phyloP scores from a whole-genome alignment of 129 eudicot genomes.

The Lactuca saligna region DNA sequence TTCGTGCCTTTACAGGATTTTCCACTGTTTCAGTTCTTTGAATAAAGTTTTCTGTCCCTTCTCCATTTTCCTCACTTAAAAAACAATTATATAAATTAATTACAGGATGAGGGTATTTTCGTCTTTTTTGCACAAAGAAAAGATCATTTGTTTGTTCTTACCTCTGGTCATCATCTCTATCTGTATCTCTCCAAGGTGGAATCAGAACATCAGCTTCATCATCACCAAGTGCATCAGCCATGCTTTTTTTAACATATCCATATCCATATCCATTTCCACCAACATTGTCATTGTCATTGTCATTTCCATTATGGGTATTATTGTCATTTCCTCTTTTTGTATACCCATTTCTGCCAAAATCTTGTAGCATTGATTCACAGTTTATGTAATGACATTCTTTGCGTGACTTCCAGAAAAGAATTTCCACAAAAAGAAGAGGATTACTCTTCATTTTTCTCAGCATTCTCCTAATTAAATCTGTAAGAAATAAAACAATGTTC shows the following conservation, averaged over 20 bases:
- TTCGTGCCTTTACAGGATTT: conserved; percentile 34
- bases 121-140: too few species aligned
- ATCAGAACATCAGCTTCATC: conserved; percentile 80
- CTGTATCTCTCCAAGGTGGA: conserved; percentile 36
- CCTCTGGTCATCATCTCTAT: conserved; percentile 45
- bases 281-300: conserved; percentile 36
- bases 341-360: conserved; percentile 51
- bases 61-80: conserved; percentile 51
- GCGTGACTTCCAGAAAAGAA: conserved; percentile 83
- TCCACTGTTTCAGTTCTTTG: conserved; percentile 26
- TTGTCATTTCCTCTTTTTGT: conserved; percentile 42
- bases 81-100: conserved; percentile 20
- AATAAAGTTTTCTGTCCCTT: conserved; percentile 39
- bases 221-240: conserved; percentile 97
- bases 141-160: conserved; percentile 24
- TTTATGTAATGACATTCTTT: conserved; percentile 81
- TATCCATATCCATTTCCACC: conserved; percentile 50
- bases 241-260: conserved; percentile 65
- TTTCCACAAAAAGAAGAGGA: conserved; percentile 92
- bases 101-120: conserved; percentile 3
- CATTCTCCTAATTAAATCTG: conserved; percentile 78
- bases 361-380: conserved; percentile 73
- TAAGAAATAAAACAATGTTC: conserved; percentile 67
- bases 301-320: conserved; percentile 39
- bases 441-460: conserved; percentile 74